Base-by-base conservation (phyloP, 2,329 filamentous ascomycete genomes). In the Aspergillus intermedius region DNA sequence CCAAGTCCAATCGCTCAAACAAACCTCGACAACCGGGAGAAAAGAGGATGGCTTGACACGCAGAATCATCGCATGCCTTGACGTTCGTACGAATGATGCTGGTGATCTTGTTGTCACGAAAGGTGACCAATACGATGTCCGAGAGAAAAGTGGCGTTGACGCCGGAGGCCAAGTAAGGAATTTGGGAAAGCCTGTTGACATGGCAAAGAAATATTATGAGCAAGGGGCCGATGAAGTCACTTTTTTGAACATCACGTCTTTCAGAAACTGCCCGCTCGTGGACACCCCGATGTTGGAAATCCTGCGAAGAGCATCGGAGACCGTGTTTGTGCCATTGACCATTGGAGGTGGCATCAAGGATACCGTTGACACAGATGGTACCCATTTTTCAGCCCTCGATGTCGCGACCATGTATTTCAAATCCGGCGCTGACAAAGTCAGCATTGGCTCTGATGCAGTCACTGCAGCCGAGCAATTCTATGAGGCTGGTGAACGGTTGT, bases 321-420 rank as follows among this genome's bases (percentile, higher is more conserved):
- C 89, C 1, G 91, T 97, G 40, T 98, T 98, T 65, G 93, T 98
- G 2, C 93, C 93, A 2, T 76, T 98, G 54, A 98, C 93, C 9
- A 87, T 98, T 54, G 93, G 94, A 47, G 94, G 93, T 54, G 93
- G 94, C 23, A 97, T 98, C 65, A 83, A 89, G 60, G 91, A 97
- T 70, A 93, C 90, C 0, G 80, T 90, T 48, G 93, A 98, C 70
- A 85, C 85, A 0, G 90, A 95, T 69, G 89, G 89, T 40, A 89
- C 84, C 43, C 82, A 83, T 52, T 84, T 95, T n/a, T 85, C 88
- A 2, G 93, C 93, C 0, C 81, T 97, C 12, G 87, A 96, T 60
- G 89, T 98, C 53, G 93, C 93, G 17, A 91, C 86, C 42, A 86
- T 97, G 80, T 98, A 98, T 77, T 98, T 98, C 81, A 87, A 91